Base-by-base conservation (phyloP, 164 flowering plant species). In the Annona cherimola region DNA sequence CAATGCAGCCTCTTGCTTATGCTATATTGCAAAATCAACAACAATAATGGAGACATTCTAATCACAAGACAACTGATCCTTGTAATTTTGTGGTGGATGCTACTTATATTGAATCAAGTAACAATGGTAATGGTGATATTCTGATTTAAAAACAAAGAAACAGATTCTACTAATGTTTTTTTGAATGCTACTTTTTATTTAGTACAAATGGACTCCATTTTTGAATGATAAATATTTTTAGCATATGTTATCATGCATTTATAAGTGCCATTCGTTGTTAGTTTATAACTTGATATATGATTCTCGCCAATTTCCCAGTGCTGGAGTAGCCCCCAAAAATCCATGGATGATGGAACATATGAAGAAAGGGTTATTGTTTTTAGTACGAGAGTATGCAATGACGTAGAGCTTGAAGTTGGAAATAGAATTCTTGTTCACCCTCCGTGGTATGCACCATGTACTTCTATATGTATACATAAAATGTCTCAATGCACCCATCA, bases 381-480 rank as follows among this genome's bases (percentile, higher is more conserved):
- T 74, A 90, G 74, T 78, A 68, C 88, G 61, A 87, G 81, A 77
- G 68, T 83, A 65, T 90, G 92, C 68, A 68, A 61, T 19, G 75
- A 85, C 83, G 88, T 91, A 42, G 94, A 88, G 72, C 86, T 91
- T 60, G 97, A 94, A 80, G 85, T 83, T 46, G 97, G 92, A 69
- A 88, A 81, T 46, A 61, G 70, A 45, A 78, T 93, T 42, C 84
- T 92, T 42, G 76, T 91, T 74, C 80, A 86, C 76, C 79, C 86
- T 2, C 97, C 96, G 50, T 93, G 97, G 98, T 91, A 86, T 63
- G 85, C 61, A 45, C 44, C 44, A 19, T 69, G 20, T 54, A 26
- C 19, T 35, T 50, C 57, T 16, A 50, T 9, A 50, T 50, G 9
- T 50, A 50, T 50, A 50, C 14, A 16, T 11, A 50, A 16, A 50